Base-by-base conservation (phyloP, 2,329 filamentous ascomycete genomes). In the Tolypocladium endophyticum region DNA sequence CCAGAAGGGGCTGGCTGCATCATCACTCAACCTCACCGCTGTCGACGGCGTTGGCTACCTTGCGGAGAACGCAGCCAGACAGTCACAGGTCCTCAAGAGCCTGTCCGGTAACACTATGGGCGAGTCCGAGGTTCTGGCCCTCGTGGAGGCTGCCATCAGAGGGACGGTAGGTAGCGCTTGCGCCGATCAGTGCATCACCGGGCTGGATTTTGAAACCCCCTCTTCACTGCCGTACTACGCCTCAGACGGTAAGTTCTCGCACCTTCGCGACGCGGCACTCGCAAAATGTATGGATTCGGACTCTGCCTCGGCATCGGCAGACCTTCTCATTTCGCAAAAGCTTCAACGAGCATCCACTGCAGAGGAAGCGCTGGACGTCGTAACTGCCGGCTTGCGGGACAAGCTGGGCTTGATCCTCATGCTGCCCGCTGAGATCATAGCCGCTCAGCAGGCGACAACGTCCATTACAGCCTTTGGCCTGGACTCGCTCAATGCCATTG, bases 201-300 rank as follows among this genome's bases (percentile, higher is more conserved):
- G 82, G 2, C 76, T 84, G 67, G 74, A 76, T 58, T 77, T 83
- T 61, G 63, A 64, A 9, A 78, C 74, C 28, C 73, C 74, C 7
- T 70, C 70, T 3, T 70, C 74, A 64, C 69, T 76, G 56, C 80
- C 80, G 0, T 84, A 82, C 71, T 85, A 81, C 77, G 77, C 76
- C 4, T 67, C 74, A 2, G 82, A 85, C 56, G 79, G 77, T 58
- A 83, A 81, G 66, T 84, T 84, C 70, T 76, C 77, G 59, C 72
- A 76, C 38, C 73, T 84, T 33, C 76, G 76, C 16, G 69, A 76
- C 8, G 66, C 65, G 2, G 73, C 73, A 67, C 50, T 76, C 69
- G 39, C 69, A 11, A 60, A 63, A 16, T 64, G 64, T 25, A 54
- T 60, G 11, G 64, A 63, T 4, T 43, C 59, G 33, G 60, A 57